phyloP scores from a whole-genome alignment of 345 rosid species.

The Carallia brachiata region DNA sequence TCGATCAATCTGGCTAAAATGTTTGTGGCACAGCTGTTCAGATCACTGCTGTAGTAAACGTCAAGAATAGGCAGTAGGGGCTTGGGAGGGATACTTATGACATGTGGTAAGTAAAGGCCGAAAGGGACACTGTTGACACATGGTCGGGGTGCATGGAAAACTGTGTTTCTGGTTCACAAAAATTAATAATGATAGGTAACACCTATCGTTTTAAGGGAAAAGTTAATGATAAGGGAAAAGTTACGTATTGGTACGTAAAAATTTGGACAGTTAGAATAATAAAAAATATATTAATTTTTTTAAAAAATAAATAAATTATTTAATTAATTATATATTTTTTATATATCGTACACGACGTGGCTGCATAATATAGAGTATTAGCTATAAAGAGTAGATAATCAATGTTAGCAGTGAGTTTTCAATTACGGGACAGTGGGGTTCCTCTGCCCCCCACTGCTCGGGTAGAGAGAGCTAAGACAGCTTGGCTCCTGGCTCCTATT shows the following conservation, averaged over 20 bases:
- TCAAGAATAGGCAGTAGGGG: neutral
- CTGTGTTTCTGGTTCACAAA: conserved; percentile 6
- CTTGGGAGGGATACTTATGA: conserved; percentile 1
- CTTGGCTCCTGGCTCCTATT: neutral
- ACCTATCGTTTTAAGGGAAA: too few relatives aligned
- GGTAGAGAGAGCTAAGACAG: neutral
- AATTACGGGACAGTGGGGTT: conserved; percentile 18
- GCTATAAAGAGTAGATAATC: neutral
- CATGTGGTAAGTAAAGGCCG: neutral
- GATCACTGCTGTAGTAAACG: neutral
- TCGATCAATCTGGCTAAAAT: neutral
- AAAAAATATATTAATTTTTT: too few relatives aligned
- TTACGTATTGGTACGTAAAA: too few relatives aligned
- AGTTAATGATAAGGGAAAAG: too few relatives aligned
- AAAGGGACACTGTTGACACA: conserved; percentile 1
- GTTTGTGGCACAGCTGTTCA: conserved; percentile 19
- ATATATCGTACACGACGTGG: too few relatives aligned
- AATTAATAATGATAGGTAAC: neutral
- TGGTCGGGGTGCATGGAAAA: neutral
- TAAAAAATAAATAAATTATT: too few relatives aligned
- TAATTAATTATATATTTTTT: too few relatives aligned
- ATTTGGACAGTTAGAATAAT: too few relatives aligned
- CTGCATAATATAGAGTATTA: too few relatives aligned
- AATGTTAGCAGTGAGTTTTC: conserved; percentile 8
- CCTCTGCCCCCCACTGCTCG: neutral